phyloP scores from a whole-genome alignment of 257 asterid genomes.

The Gentiana macrophylla region DNA sequence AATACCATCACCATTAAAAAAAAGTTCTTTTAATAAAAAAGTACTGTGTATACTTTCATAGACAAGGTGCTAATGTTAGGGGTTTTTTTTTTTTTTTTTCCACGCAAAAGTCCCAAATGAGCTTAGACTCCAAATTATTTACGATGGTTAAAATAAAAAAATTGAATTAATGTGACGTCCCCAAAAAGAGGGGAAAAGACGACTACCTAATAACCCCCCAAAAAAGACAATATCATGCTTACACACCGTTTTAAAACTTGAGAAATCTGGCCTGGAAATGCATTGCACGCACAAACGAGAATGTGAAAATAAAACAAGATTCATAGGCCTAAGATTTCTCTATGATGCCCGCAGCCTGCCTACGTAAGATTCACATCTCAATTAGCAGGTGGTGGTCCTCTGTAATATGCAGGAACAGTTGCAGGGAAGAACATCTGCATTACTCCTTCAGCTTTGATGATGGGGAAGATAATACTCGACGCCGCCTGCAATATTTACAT shows the following conservation, averaged over 20 bases:
- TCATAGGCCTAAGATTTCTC: background rate
- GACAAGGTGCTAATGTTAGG: no score
- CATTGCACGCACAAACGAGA: slow-evolving; percentile 12
- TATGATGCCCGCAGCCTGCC: background rate
- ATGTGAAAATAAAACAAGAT: background rate
- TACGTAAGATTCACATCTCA: slow-evolving; percentile 1
- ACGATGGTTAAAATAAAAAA: background rate
- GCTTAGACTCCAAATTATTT: slow-evolving; percentile 6
- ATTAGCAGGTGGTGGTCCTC: slow-evolving; percentile 30
- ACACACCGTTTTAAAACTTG: background rate
- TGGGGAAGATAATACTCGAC: slow-evolving; percentile 41
- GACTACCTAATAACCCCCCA: background rate
- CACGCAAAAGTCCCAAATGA: background rate
- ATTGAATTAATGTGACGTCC: background rate
- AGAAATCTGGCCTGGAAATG: slow-evolving; percentile 3
- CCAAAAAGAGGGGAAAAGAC: background rate
- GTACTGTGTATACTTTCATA: no score
- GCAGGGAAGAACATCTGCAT: slow-evolving; percentile 53
- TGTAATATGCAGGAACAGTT: slow-evolving; percentile 41
- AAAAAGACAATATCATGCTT: slow-evolving; percentile 7
- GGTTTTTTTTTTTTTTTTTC: no score
- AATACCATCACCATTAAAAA: no score
- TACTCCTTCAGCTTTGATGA: slow-evolving; percentile 52
- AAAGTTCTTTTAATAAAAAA: no score
- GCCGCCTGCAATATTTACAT: slow-evolving; percentile 25